Evolutionary conservation across 306 rosid genomes (phyloP).

Genomic region (Dalbergia cultrata): DNA sequence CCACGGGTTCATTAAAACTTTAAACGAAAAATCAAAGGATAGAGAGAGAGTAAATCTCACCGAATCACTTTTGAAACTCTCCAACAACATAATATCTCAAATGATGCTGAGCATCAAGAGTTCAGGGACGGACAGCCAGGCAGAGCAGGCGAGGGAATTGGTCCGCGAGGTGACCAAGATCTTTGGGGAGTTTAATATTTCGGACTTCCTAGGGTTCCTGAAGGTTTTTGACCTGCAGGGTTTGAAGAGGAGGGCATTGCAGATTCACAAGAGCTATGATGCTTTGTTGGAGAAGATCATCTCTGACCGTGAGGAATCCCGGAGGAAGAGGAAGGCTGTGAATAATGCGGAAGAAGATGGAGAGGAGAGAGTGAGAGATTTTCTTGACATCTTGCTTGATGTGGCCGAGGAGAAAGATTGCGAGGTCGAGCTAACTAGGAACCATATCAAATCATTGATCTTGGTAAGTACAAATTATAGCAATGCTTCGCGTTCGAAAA

Average conservation of each 20-base stretch:
- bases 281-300: conserved; percentile 56
- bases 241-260: conserved; percentile 50
- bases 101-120: conserved; percentile 63
- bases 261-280: conserved; percentile 53
- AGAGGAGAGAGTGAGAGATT: conserved; percentile 47
- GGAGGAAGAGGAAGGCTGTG: conserved; percentile 7
- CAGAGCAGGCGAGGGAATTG: conserved; percentile 43
- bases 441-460: conserved; percentile 57
- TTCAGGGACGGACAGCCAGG: conserved; percentile 33
- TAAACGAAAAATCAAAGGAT: conserved; percentile 24
- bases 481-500: too few relatives aligned
- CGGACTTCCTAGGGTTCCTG: conserved; percentile 44
- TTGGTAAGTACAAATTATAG: conserved; percentile 29
- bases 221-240: conserved; percentile 51
- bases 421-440: conserved; percentile 49
- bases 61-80: conserved; percentile 43
- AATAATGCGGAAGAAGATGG: not conserved
- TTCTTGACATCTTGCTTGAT: conserved; percentile 63
- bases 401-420: conserved; percentile 30
- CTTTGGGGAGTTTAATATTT: conserved; percentile 43
- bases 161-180: conserved; percentile 53
- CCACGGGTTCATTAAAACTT: conserved; percentile 8
- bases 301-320: conserved; percentile 47
- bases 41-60: conserved; percentile 50
- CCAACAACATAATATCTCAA: conserved; percentile 52